Evolutionary conservation across 768 basidiomycete species (phyloP).

Genomic region (Sarcodon aspratus): DNA sequence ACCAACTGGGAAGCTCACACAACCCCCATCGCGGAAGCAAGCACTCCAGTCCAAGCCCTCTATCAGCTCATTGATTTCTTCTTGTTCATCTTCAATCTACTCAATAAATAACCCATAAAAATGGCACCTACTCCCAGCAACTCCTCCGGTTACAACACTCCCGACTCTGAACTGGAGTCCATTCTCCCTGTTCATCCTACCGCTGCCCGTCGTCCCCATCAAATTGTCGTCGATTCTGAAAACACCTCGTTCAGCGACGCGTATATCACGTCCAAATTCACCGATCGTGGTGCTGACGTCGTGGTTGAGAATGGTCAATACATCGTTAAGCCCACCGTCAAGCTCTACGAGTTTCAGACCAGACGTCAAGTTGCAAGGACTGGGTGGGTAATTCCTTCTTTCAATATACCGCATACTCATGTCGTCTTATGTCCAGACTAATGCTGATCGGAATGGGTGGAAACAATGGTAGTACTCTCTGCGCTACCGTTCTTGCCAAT

Average conservation of each 20-base stretch:
- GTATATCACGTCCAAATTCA: conserved; percentile 72
- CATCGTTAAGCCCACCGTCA: conserved; percentile 67
- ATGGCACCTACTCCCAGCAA: conserved; percentile 41
- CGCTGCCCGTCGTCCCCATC: conserved; percentile 63
- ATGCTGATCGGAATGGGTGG: conserved; percentile 97
- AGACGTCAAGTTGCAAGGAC: conserved; percentile 77
- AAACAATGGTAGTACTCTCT: conserved; percentile 93
- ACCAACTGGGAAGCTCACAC: conserved; percentile 84
- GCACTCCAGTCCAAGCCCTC: conserved; percentile 65
- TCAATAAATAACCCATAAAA: conserved; percentile 5
- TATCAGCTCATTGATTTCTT: conserved; percentile 32
- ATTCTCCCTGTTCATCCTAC: conserved; percentile 74
- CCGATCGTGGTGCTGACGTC: conserved; percentile 70
- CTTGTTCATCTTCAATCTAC: conserved; percentile 11
- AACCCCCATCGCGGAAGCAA: conserved; percentile 82
- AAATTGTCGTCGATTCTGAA: conserved; percentile 73
- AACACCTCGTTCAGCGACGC: conserved; percentile 75
- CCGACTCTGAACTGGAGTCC: conserved; percentile 61
- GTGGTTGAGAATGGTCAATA: conserved; percentile 63
- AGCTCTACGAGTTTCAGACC: conserved; percentile 87
- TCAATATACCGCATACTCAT: conserved; percentile 3
- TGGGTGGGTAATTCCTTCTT: conserved; percentile 48
- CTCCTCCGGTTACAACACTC: conserved; percentile 64
- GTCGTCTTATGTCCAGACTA: conserved; percentile 38
- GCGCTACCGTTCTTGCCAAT: conserved; percentile 93